Percentiles rank a stretch among this genome's conserved stretches.
phyloP scores from a whole-genome alignment of 306 rosid genomes.

The Carpinus fangiana region DNA sequence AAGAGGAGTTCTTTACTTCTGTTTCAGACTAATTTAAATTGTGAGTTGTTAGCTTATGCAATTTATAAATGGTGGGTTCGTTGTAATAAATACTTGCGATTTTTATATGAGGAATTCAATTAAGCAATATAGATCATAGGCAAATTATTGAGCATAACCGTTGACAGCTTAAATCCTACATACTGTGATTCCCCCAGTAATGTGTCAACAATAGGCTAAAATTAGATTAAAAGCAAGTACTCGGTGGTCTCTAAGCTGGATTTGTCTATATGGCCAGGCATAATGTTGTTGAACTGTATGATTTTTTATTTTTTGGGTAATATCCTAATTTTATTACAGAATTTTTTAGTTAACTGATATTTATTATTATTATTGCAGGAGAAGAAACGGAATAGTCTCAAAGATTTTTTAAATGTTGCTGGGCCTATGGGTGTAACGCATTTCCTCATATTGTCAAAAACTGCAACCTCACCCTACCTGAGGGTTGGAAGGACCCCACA shows the following conservation, averaged over 20 bases:
- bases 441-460: conserved; percentile 90
- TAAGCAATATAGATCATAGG: neutral
- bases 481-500: conserved; percentile 94
- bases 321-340: neutral
- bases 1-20: neutral
- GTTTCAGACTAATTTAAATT: neutral
- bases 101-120: conserved; percentile 17
- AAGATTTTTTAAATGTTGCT: conserved; percentile 86
- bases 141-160: neutral
- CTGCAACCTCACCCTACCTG: conserved; percentile 66
- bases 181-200: neutral
- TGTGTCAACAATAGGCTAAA: neutral
- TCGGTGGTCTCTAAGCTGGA: neutral
- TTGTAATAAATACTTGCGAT: neutral
- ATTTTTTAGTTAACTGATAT: conserved; percentile 18
- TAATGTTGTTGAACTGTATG: neutral
- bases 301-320: neutral
- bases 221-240: neutral
- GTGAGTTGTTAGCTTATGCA: neutral
- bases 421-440: conserved; percentile 98
- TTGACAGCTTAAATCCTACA: conserved; percentile 4
- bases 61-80: neutral
- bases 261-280: neutral
- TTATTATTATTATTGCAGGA: conserved; percentile 54
- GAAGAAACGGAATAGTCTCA: conserved; percentile 82